phyloP scores from a whole-genome alignment of 2,329 filamentous ascomycete genomes.

The Pseudogymnoascus sp. region DNA sequence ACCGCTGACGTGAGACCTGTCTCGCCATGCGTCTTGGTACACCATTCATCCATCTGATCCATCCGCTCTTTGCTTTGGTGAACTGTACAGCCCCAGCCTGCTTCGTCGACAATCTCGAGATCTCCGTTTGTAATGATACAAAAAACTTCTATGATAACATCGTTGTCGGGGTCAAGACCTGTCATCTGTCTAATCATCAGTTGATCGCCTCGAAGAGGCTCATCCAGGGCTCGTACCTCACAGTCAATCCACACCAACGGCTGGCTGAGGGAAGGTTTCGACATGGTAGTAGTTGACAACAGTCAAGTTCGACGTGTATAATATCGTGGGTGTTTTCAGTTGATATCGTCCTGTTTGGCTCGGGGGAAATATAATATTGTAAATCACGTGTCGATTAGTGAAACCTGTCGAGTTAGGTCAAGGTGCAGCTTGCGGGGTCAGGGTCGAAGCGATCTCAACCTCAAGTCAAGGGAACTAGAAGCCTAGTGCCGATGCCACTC shows the following conservation, averaged over 20 bases:
- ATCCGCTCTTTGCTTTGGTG: constrained; percentile 64
- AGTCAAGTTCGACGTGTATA: neutral
- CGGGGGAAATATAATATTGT: neutral
- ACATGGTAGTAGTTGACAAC: neutral
- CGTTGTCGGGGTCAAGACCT: constrained; percentile 66
- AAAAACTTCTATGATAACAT: constrained; percentile 84
- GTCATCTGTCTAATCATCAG: constrained; percentile 64
- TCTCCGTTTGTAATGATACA: constrained; percentile 82
- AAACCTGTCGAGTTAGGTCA: neutral
- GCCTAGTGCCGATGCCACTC: neutral
- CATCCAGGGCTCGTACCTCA: constrained; percentile 20
- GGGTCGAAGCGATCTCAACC: neutral
- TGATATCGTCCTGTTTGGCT: neutral
- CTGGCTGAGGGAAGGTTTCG: constrained; percentile 6
- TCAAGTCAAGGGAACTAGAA: neutral
- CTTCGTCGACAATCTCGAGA: constrained; percentile 64
- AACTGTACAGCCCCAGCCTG: constrained; percentile 73
- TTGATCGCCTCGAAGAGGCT: neutral
- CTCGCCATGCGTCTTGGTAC: constrained; percentile 65
- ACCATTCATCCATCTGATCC: constrained; percentile 83
- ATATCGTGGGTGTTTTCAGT: neutral
- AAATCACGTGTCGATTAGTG: constrained; percentile 5
- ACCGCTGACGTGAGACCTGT: constrained; percentile 78
- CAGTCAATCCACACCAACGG: constrained; percentile 29
- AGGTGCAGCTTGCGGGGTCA: neutral